These are phyloP conservation scores for Aspergillus jensenii DNA, from an alignment of 2,329 filamentous ascomycete species.

Conservation along the genomic window DNA sequence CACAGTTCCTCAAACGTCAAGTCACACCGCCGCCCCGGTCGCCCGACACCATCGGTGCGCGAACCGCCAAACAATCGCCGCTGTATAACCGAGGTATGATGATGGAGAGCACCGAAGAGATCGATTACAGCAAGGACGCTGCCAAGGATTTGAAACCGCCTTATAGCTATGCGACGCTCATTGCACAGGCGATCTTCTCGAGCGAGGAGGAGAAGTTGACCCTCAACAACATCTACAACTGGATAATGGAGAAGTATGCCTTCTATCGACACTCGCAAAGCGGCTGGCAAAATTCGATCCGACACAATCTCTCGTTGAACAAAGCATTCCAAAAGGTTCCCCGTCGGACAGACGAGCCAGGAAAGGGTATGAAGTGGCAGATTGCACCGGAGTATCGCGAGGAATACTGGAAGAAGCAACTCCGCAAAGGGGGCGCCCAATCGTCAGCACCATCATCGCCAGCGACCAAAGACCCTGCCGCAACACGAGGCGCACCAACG, in stretches of 20 bases:
- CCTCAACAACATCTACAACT: conserved; percentile 87
- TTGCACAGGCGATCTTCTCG: conserved; percentile 90
- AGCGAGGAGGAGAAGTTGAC: conserved; percentile 86
- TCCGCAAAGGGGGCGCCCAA: conserved; percentile 44
- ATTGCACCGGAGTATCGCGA: conserved; percentile 81
- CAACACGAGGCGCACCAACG: conserved; percentile 30
- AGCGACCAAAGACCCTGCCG: conserved; percentile 42
- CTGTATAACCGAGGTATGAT: conserved; percentile 52
- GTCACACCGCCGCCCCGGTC: conserved; percentile 42
- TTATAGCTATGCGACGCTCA: conserved; percentile 95
- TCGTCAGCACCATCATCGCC: conserved; percentile 49
- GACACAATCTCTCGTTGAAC: conserved; percentile 92
- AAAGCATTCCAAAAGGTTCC: conserved; percentile 94
- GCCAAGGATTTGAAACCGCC: conserved; percentile 92
- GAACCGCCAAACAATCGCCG: conserved; percentile 47
- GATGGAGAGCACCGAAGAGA: conserved; percentile 55
- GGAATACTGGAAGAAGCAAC: conserved; percentile 75
- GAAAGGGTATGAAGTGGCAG: conserved; percentile 99
- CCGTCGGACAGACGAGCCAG: conserved; percentile 88
- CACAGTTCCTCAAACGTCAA: conserved; percentile 45
- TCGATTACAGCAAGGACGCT: conserved; percentile 68
- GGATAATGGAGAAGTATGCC: conserved; percentile 86
- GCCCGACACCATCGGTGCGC: conserved; percentile 39
- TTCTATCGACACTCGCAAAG: conserved; percentile 85
- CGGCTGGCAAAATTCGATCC: conserved; percentile 98